Evolutionary conservation across 768 basidiomycete species (phyloP).

Genomic region (Cubamyces sp.): DNA sequence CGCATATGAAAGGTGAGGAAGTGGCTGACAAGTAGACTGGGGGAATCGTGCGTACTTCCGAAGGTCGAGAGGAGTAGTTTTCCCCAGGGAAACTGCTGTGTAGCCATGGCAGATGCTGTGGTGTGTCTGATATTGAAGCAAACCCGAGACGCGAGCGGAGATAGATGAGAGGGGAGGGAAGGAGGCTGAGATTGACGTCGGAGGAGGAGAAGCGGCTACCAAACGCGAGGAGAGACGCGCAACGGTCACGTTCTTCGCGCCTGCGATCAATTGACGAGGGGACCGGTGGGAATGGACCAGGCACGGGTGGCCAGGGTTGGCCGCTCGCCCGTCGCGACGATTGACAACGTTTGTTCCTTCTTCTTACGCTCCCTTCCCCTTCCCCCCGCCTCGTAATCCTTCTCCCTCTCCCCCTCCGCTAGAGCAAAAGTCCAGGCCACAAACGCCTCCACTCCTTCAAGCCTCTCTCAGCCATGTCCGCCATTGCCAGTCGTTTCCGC

Average conservation of each 20-base stretch:
- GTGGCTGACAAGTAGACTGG: neutral
- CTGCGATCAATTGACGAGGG: neutral
- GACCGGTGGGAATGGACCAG: too few relatives aligned
- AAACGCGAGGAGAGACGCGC: neutral
- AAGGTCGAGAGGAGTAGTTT: conserved; percentile 31
- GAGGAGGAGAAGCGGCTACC: neutral
- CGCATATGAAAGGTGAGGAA: neutral
- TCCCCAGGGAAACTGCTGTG: conserved; percentile 39
- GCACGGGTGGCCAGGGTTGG: too few relatives aligned
- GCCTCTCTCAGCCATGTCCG: conserved; percentile 13
- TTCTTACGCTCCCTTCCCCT: neutral
- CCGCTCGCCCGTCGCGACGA: too few relatives aligned
- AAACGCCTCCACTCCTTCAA: conserved; percentile 5
- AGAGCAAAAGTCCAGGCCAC: conserved; percentile 6
- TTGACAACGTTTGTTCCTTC: neutral
- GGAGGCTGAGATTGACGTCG: neutral
- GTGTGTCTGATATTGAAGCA: neutral
- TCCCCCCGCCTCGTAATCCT: neutral
- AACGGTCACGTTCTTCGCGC: neutral
- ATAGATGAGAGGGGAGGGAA: neutral
- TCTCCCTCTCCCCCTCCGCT: neutral
- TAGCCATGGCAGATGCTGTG: neutral
- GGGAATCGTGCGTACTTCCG: conserved; percentile 33
- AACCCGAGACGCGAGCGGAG: neutral
- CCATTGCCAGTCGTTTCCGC: conserved; percentile 20